Conservation (phyloP, 139 green algal species). For the Mesostigma viride region DNA sequence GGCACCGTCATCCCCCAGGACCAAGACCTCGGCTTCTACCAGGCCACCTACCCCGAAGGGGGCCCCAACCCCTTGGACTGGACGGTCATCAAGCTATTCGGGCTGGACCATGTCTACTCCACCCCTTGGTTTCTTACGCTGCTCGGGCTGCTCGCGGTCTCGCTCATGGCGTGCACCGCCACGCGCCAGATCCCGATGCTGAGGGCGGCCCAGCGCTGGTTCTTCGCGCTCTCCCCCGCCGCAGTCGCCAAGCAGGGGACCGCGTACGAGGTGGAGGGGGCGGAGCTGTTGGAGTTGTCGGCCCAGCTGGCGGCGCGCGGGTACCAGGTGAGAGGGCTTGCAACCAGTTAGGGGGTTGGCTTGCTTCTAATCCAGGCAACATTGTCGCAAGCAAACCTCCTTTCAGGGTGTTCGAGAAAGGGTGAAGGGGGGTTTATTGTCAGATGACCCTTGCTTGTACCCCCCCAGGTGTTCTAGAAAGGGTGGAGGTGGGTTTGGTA, state of each 20-base stretch:
- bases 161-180: constrained; percentile 79
- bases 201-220: constrained; percentile 41
- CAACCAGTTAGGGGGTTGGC: too few species aligned
- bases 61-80: neutral
- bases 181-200: constrained; percentile 79
- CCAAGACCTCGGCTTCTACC: constrained; percentile 11
- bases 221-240: constrained; percentile 1
- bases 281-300: constrained; percentile 53
- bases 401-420: too few species aligned
- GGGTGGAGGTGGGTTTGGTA: too few species aligned
- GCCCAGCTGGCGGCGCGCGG: constrained; percentile 39
- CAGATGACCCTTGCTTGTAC: too few species aligned
- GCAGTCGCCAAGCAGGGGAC: constrained; percentile 22
- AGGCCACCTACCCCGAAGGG: constrained; percentile 16
- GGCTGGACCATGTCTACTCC: constrained; percentile 41
- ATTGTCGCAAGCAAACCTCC: too few species aligned
- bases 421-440: too few species aligned
- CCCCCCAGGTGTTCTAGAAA: too few species aligned
- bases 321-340: constrained; percentile 48
- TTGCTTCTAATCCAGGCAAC: neutral
- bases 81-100: constrained; percentile 6
- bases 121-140: constrained; percentile 74
- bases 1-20: constrained; percentile 38
- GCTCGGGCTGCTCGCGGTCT: constrained; percentile 67
- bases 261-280: constrained; percentile 53